Conservation (phyloP, 805 yeast species). For the Maudiozyma pseudohumilis region DNA sequence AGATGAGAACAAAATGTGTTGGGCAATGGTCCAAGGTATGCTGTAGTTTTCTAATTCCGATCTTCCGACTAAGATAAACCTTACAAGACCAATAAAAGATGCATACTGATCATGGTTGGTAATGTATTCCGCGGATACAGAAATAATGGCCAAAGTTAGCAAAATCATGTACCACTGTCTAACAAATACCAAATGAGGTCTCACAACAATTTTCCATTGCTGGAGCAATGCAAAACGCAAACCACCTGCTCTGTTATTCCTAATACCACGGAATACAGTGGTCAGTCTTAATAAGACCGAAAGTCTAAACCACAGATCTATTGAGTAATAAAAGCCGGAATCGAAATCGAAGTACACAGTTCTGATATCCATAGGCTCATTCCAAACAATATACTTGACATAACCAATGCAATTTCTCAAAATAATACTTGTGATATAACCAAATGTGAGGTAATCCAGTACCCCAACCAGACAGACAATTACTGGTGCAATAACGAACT, state of each 20-base stretch:
- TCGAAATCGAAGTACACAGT: neutral
- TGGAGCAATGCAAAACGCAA: neutral
- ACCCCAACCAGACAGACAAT: neutral
- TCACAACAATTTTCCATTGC: conserved; percentile 2
- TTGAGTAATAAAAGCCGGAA: neutral
- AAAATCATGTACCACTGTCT: neutral
- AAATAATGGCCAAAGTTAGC: neutral
- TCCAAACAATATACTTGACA: neutral
- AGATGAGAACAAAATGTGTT: conserved; percentile 10
- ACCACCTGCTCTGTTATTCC: neutral
- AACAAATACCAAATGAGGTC: neutral
- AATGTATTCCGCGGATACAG: neutral
- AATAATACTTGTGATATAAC: neutral
- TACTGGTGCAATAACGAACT: conserved; percentile 1
- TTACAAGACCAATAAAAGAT: conserved; percentile 10
- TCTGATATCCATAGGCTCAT: neutral
- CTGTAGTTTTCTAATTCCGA: neutral
- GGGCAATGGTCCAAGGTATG: conserved; percentile 15
- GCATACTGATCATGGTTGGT: neutral
- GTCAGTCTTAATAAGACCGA: neutral
- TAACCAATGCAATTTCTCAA: neutral
- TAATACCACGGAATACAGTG: neutral
- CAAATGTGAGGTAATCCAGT: neutral
- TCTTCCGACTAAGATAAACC: conserved; percentile 5
- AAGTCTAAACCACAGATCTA: neutral